Evolutionary conservation across 495 filamentous ascomycete genomes (phyloP).

Genomic region (Aspergillus coremiiformis): DNA sequence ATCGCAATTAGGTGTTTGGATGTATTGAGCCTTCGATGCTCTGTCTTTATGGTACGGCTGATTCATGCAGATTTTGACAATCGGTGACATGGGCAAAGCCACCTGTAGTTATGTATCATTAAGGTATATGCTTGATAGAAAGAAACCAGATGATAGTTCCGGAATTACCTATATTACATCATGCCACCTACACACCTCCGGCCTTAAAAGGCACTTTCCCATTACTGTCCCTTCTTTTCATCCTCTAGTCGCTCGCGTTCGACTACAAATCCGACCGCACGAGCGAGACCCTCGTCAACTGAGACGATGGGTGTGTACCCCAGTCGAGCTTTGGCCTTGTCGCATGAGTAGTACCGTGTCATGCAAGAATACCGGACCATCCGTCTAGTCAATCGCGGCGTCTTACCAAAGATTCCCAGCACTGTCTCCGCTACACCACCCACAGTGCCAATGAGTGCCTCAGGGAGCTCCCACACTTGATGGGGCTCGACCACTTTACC

Average conservation of each 20-base stretch:
- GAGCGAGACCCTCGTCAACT: constrained; percentile 65
- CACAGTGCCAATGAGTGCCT: constrained; percentile 54
- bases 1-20: not conserved
- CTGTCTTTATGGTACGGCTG: not conserved
- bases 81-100: not conserved
- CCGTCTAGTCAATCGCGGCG: constrained; percentile 65
- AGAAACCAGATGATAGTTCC: not conserved
- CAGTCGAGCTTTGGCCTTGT: constrained; percentile 73
- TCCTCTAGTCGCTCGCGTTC: constrained; percentile 37
- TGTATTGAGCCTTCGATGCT: not conserved
- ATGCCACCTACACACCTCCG: not conserved
- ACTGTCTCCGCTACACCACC: constrained; percentile 64
- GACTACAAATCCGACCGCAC: constrained; percentile 59
- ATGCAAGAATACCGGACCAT: constrained; percentile 70
- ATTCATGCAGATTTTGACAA: too few species aligned
- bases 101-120: constrained; percentile 5
- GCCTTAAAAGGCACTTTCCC: not conserved
- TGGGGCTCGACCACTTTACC: constrained; percentile 56
- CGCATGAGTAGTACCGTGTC: constrained; percentile 76
- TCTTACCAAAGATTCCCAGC: constrained; percentile 59
- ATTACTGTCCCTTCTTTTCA: constrained; percentile 41
- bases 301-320: constrained; percentile 69
- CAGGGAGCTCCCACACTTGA: constrained; percentile 61
- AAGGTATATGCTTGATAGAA: constrained; percentile 5
- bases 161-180: constrained; percentile 16